These are phyloP conservation scores for Sugiyamaella lignohabitans DNA, from an alignment of 805 yeast species.

Conservation along the genomic window DNA sequence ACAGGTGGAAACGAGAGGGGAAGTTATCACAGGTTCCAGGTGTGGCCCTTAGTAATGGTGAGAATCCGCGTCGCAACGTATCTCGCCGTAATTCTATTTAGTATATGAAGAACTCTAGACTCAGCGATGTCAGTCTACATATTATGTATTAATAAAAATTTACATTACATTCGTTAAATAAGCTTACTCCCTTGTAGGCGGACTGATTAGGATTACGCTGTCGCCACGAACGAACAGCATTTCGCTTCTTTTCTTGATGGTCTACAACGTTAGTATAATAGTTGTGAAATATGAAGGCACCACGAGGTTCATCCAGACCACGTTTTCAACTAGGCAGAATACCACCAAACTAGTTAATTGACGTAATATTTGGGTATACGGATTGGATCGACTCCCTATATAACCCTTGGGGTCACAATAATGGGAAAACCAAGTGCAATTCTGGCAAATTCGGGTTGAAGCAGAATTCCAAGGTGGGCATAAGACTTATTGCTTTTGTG, in stretches of 20 bases:
- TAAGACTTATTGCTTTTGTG: no score
- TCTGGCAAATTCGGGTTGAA: no score
- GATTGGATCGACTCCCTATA: background rate
- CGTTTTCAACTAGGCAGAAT: no score
- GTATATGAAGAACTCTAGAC: no score
- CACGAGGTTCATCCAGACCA: background rate
- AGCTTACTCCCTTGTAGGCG: conserved; percentile 24
- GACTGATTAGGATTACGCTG: conserved; percentile 77
- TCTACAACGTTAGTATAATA: conserved; percentile 16
- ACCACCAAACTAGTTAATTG: no score
- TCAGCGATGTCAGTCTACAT: no score
- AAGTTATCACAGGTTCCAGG: conserved; percentile 62
- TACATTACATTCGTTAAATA: conserved; percentile 1
- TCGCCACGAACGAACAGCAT: conserved; percentile 98
- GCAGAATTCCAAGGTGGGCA: background rate
- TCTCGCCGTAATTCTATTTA: conserved; percentile 58
- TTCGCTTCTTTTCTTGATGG: conserved; percentile 55
- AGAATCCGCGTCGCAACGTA: conserved; percentile 24
- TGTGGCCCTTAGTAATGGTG: conserved; percentile 30
- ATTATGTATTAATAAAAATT: background rate
- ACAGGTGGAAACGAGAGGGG: conserved; percentile 45
- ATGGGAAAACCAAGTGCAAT: conserved; percentile 3
- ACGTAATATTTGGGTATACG: no score
- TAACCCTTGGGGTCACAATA: background rate
- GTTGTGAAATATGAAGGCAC: no score